These are phyloP conservation scores for Escovopsis sp. DNA, from an alignment of 2,329 filamentous ascomycete species.

Conservation along the genomic window DNA sequence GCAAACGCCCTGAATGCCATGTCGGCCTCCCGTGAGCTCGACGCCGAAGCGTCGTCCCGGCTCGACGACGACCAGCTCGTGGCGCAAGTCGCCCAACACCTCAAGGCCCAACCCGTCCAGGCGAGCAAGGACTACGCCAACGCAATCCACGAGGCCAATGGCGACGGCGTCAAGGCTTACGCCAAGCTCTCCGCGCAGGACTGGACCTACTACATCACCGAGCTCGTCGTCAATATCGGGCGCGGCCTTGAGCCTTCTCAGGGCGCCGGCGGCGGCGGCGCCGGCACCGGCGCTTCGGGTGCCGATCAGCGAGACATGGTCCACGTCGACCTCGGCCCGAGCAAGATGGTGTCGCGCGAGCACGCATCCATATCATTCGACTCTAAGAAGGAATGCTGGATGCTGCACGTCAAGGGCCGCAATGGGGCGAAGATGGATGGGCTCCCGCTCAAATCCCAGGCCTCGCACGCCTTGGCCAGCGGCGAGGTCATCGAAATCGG, in stretches of 20 bases:
- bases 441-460: conserved; percentile 49
- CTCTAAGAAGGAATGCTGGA: conserved; percentile 57
- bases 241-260: conserved; percentile 42
- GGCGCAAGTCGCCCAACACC: conserved; percentile 38
- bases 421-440: conserved; percentile 85
- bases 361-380: conserved; percentile 66
- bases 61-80: conserved; percentile 42
- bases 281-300: conserved; percentile 11
- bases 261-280: conserved; percentile 4
- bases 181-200: conserved; percentile 70
- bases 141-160: conserved; percentile 45
- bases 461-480: conserved; percentile 55
- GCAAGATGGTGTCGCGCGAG: conserved; percentile 65
- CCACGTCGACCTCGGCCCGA: conserved; percentile 79
- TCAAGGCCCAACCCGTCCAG: conserved; percentile 36
- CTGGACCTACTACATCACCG: conserved; percentile 75
- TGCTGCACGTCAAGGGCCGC: conserved; percentile 73
- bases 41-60: conserved; percentile 22
- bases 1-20: conserved; percentile 7
- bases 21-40: conserved; percentile 17
- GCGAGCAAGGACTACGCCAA: conserved; percentile 50
- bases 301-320: conserved; percentile 39
- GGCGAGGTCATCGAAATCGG: conserved; percentile 87
- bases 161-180: conserved; percentile 55
- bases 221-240: conserved; percentile 62